Evolutionary conservation across 495 filamentous ascomycete species (phyloP), one percentile per base, ranked within the genome.

Genomic region (Aspergillus saccharolyticus): DNA sequence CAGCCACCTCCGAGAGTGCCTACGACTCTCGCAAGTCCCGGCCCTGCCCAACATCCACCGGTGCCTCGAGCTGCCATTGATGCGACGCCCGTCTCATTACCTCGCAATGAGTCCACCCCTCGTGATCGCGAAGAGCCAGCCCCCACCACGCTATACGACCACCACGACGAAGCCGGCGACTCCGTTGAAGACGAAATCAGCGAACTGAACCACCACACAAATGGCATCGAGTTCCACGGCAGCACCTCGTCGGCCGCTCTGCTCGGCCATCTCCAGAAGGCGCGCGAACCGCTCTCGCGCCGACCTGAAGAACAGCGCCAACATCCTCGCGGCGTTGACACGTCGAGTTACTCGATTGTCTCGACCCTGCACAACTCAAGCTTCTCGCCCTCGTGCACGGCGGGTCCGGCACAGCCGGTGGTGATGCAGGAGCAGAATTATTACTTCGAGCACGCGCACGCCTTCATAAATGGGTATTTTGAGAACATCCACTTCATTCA

Each of bases 391-490:
- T 62, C 66, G 14, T 63, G 54, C 52, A 52, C 65, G 42, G 58
- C 63, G 14, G 68, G 63, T 12, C 55, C 69, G 28, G 65, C 56
- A 9, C 67, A 69, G 42, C 55, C 60, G 12, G 44, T 57, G 5
- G 56, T 58, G 9, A 59, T 74, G 25, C 66, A 66, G 10, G 63
- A 68, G 16, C 65, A 69, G 4, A 74, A 73, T 25, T 76, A 71
- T 47, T 74, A 76, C 44, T 74, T 76, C 22, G 71, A 73, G 10
- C 67, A 73, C 20, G 73, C 73, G 1, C 70, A 76, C 59, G 56
- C 70, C 1, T 76, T 76, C 33, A 76, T 76, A 63, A 73, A 70
- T 59, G 73, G 71, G 6, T 76, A 76, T 58, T 76, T 76, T 47
- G 70, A 73, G 55, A 74, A 73, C 50, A 69, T 76, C 5, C 73